Evolutionary conservation across 805 yeast genomes (phyloP), one percentile per base, ranked within the genome.

Genomic region (Candida patagonica): DNA sequence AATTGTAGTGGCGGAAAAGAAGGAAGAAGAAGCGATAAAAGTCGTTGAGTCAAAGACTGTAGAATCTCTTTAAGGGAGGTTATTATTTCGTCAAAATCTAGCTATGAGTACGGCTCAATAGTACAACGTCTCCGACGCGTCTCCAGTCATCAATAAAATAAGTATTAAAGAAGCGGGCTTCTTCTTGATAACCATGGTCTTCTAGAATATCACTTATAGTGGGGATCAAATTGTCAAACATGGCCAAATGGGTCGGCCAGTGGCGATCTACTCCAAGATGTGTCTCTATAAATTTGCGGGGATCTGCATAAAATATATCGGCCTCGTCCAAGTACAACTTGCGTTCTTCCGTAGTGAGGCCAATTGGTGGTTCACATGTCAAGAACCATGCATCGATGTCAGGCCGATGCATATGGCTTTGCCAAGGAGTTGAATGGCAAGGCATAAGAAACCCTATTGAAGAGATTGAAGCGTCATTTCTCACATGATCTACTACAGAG

Each of bases 351-450:
- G 35, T 37, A 1, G 54, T 27, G 16, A 49, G 24, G 5, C 69
- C 70, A 15, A 77, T 56, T 1, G 98, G 97, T 0, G 99, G 99
- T 42, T 86, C 94, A 59, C 99, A 92, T 0, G 95, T 76, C 30
- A 92, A 63, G 40, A 80, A 78, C 94, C 95, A 83, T 1, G 78
- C 70, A 1, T 56, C 49, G 3, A 71, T 54, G 21, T 66, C 70
- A 4, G 39, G 24, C 17, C 82, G 62, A 53, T 88, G 95, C 30
- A 92, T 60, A 55, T 81, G 77, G 20, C 92, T 74, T 54, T 86
- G 95, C 78, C 92, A 83, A 2, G 98, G 99, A 0, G 96, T 89
- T 0, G 97, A 88, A 59, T 92, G 99, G 53, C 99, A 92, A 0
- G 99, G 98, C 55, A 88, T 86, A 12, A 92, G 59, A 50, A 92